These are phyloP conservation scores for Scytalidium sp. DNA, from an alignment of 2,329 filamentous ascomycete genomes.

Conservation along the genomic window DNA sequence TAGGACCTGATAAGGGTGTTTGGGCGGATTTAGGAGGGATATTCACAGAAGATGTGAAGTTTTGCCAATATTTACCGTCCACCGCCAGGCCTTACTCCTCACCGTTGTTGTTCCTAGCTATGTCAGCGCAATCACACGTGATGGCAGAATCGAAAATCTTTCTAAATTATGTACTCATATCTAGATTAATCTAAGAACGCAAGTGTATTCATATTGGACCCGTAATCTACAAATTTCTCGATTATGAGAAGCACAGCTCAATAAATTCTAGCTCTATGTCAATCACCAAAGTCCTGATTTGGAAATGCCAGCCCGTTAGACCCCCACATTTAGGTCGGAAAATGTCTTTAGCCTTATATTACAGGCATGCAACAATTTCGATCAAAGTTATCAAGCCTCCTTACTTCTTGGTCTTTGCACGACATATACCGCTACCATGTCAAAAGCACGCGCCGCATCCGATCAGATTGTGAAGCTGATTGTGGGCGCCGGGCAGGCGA, in stretches of 20 bases:
- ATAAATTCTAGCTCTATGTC: neutral
- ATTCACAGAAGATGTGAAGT: neutral
- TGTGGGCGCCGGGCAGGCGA: conserved; percentile 92
- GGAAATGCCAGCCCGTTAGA: neutral
- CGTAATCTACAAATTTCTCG: neutral
- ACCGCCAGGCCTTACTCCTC: neutral
- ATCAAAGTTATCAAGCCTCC: neutral
- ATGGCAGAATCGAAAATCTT: neutral
- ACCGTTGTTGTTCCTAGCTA: no score
- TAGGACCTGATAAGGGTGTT: conserved; percentile 4
- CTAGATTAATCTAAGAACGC: neutral
- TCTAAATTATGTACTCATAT: neutral
- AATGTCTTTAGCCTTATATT: neutral
- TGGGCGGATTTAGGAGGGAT: conserved; percentile 2
- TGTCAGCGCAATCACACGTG: neutral
- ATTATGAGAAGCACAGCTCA: neutral
- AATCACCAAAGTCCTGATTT: neutral
- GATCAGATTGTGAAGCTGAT: conserved; percentile 95
- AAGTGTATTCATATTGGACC: neutral
- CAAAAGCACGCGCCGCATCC: conserved; percentile 27
- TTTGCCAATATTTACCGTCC: neutral
- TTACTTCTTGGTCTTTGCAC: neutral
- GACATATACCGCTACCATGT: conserved; percentile 22
- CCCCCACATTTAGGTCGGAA: neutral
- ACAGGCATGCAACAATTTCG: neutral